phyloP scores from a whole-genome alignment of 2,329 filamentous ascomycete species.

The Botryotinia globosa region DNA sequence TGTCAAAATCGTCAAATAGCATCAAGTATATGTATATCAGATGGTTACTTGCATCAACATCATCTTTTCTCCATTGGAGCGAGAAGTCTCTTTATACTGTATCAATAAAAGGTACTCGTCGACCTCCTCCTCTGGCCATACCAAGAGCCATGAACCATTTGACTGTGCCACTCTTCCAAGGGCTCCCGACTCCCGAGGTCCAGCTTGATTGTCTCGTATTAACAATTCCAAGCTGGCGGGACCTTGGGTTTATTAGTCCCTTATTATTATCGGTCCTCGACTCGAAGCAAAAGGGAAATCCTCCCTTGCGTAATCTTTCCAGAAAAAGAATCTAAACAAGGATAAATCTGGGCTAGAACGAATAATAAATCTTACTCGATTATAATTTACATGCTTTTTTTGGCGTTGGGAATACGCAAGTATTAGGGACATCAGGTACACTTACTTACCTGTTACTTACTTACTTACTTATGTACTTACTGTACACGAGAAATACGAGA shows the following conservation, averaged over 20 bases:
- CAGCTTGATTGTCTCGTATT: constrained; percentile 10
- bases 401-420: not conserved
- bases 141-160: not conserved
- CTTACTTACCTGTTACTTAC: no score
- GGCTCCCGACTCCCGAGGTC: no score
- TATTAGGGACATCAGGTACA: not conserved
- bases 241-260: not conserved
- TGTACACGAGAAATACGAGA: not conserved
- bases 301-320: constrained; percentile 2
- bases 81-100: not conserved
- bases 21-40: not conserved
- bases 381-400: not conserved
- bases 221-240: not conserved
- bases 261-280: not conserved
- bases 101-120: not conserved
- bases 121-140: no score
- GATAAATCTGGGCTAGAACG: not conserved
- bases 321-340: not conserved
- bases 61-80: not conserved
- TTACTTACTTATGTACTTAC: not conserved
- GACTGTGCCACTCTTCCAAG: not conserved
- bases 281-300: not conserved
- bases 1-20: not conserved
- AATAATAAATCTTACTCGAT: not conserved
- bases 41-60: not conserved